Base-by-base conservation (phyloP, 306 rosid species). In the Cicer judaicum region DNA sequence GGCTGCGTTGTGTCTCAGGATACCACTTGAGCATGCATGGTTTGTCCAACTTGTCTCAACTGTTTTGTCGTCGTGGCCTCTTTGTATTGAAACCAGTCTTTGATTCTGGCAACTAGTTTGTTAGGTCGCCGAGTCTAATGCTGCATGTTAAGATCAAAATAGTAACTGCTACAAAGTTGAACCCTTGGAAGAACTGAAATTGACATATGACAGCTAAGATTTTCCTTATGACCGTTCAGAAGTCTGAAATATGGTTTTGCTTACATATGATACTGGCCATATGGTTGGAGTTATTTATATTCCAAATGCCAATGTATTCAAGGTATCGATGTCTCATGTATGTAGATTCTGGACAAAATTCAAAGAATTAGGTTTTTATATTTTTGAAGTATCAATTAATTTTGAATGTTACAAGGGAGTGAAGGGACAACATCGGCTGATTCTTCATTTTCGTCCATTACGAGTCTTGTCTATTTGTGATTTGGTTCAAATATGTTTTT, bases 141-240 rank as follows among this genome's bases (percentile, higher is more conserved):
- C 18, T 49, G 15, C 16, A 5, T 49, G 54, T 7, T 54, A 54
- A 18, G 29, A 24, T 55, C 69, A 18, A 7, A 13, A 68, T 74
- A 60, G 10, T 41, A 43, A 24, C 72, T 59, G 68, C 65, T 49
- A 40, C 54, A 61, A 67, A 67, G 62, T 46, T 61, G 72, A 68
- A 68, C 34, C 61, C 5, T 13, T 50, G 60, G 80, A 43, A 62
- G 77, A 49, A 15, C 50, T 40, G 24, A 60, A 80, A 48, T 14
- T 74, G 41, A 55, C 71, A 65, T 11, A 60, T 60, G 8, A 24
- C 52, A 11, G 49, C 61, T 52, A 36, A 10, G 46, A 18, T 34
- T 42, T 71, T 42, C 60, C 64, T 40, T 50, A 61, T 52, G 12
- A 29, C 57, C 14, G 24, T 63, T 64, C 73, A 50, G 42, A 52